Evolutionary conservation across 2,329 filamentous ascomycete species (phyloP).

Genomic region (Fusarium sp.): DNA sequence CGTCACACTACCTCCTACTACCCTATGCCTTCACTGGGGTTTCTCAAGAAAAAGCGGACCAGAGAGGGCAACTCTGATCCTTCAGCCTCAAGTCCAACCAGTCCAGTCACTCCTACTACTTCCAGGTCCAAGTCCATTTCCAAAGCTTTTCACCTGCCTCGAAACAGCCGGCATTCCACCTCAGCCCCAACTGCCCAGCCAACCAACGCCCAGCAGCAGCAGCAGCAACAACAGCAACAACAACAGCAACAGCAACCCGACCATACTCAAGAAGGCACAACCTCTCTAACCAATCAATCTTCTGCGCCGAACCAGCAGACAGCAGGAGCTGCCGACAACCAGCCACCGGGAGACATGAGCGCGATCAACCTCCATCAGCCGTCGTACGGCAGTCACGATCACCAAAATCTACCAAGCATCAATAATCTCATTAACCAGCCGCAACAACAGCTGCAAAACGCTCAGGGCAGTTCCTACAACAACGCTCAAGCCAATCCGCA

Average conservation of each 20-base stretch:
- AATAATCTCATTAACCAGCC: conserved; percentile 81
- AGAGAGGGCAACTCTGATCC: conserved; percentile 85
- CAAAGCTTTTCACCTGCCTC: conserved; percentile 62
- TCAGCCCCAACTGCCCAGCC: conserved; percentile 43
- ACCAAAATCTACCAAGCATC: conserved; percentile 83
- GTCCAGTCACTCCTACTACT: conserved; percentile 72
- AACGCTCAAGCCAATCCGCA: conserved; percentile 44
- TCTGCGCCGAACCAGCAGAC: conserved; percentile 38
- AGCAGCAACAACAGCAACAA: conserved; percentile 37
- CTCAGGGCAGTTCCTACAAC: conserved; percentile 53
- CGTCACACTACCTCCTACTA: conserved; percentile 38
- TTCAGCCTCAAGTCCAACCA: conserved; percentile 74
- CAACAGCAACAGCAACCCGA: conserved; percentile 37
- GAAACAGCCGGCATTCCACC: conserved; percentile 52
- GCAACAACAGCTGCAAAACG: conserved; percentile 56
- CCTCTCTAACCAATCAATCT: conserved; percentile 35
- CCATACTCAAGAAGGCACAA: conserved; percentile 40
- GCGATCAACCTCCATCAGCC: conserved; percentile 49
- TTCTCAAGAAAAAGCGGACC: conserved; percentile 98
- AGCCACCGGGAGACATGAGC: conserved; percentile 47
- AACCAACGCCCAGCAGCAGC: conserved; percentile 31
- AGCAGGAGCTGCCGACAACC: conserved; percentile 40
- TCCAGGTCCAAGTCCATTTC: conserved; percentile 57
- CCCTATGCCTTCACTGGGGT: conserved; percentile 92
- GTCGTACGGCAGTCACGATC: conserved; percentile 56